These are phyloP conservation scores for Eucalyptus regnans DNA, from an alignment of 345 rosid species.

Conservation along the genomic window DNA sequence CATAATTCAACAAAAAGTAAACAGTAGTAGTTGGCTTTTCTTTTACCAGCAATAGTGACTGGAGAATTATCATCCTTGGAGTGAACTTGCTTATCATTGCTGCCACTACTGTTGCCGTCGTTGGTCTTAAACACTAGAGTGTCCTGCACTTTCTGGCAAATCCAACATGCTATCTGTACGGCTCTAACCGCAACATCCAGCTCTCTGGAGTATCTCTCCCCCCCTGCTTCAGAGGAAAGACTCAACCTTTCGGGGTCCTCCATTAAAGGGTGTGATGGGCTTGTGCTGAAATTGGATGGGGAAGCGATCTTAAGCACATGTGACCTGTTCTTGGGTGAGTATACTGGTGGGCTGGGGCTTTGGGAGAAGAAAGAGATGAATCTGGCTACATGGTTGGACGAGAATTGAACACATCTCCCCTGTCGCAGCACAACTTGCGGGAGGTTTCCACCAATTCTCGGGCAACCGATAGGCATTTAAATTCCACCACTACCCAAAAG, in stretches of 20 bases:
- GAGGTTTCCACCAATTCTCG: neutral
- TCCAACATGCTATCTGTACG: constrained; percentile 70
- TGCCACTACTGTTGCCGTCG: neutral
- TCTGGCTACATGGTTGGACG: neutral
- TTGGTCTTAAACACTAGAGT: constrained; percentile 18
- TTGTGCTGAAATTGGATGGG: neutral
- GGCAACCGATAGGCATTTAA: neutral
- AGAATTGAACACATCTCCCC: neutral
- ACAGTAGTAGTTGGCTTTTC: neutral
- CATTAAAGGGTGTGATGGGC: neutral
- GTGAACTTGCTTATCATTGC: constrained; percentile 16
- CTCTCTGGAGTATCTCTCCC: constrained; percentile 22
- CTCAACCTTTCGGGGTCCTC: neutral
- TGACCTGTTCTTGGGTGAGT: neutral
- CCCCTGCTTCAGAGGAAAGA: neutral
- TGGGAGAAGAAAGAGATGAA: neutral
- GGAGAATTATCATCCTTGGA: constrained; percentile 79
- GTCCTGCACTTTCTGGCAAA: constrained; percentile 69
- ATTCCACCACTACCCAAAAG: neutral
- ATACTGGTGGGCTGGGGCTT: neutral
- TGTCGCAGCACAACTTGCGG: neutral
- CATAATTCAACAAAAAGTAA: neutral
- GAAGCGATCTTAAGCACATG: neutral
- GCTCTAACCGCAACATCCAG: constrained; percentile 71
- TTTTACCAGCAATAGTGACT: constrained; percentile 80